A percentile compares a stretch with the other conserved stretches of the same genome.
Evolutionary conservation across 129 eudicot species (phyloP).

Genomic region (Centrapalus pauciflorus): DNA sequence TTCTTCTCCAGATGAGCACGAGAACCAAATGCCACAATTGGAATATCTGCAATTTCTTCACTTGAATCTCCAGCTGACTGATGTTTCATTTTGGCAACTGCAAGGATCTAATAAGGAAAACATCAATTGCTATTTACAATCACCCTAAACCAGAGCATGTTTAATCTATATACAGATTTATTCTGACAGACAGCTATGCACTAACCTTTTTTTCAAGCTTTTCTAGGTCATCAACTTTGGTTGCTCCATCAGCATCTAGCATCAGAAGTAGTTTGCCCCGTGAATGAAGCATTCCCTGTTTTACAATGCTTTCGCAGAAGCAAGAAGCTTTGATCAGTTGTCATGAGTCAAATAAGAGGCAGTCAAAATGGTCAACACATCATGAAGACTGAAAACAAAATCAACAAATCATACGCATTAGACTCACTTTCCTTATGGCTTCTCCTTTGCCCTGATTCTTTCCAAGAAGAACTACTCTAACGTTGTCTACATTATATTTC

Average conservation of each 20-base stretch:
- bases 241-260: constrained; percentile 99
- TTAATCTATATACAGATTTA: neutral
- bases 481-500: constrained; percentile 70
- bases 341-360: neutral
- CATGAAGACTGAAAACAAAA: neutral
- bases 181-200: neutral
- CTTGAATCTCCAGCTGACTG: constrained; percentile 31
- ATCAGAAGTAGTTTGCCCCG: constrained; percentile 84
- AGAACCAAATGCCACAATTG: constrained; percentile 70
- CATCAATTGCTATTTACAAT: constrained; percentile 18
- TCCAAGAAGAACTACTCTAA: constrained; percentile 91
- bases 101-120: constrained; percentile 55
- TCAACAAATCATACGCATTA: constrained; percentile 20
- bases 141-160: neutral
- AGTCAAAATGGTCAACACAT: neutral
- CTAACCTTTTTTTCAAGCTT: constrained; percentile 95
- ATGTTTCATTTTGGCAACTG: constrained; percentile 51
- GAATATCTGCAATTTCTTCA: constrained; percentile 53
- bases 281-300: constrained; percentile 99
- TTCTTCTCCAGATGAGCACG: constrained; percentile 94
- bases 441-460: constrained; percentile 97
- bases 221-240: constrained; percentile 87
- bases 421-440: constrained; percentile 98
- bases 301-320: constrained; percentile 92
- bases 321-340: constrained; percentile 62